phyloP scores from a whole-genome alignment of 2,329 filamentous ascomycete genomes.

The Phaeosphaeria sp. region DNA sequence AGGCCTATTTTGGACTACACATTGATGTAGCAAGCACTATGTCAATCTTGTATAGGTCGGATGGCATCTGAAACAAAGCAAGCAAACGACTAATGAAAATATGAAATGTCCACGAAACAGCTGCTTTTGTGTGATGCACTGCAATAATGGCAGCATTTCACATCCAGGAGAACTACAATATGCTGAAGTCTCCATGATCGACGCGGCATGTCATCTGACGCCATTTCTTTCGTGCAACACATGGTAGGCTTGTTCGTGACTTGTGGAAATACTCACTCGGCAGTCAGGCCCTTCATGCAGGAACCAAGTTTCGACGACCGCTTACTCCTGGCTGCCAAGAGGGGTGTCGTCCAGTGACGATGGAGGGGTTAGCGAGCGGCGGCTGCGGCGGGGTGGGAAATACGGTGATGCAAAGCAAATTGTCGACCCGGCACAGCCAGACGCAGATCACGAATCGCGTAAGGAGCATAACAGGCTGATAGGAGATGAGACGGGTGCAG shows the following conservation, averaged over 20 bases:
- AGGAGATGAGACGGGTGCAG: slow-evolving; percentile 4
- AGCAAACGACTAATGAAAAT: not conserved
- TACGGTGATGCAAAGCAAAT: not conserved
- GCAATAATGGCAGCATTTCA: too few relatives aligned
- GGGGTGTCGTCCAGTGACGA: not conserved
- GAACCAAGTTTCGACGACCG: slow-evolving; percentile 7
- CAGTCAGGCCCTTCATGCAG: slow-evolving; percentile 19
- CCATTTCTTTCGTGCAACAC: not conserved
- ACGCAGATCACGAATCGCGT: slow-evolving; percentile 1
- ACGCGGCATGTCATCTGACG: too few relatives aligned
- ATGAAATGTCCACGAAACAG: too few relatives aligned
- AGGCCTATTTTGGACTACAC: too few relatives aligned
- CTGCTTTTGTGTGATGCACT: too few relatives aligned
- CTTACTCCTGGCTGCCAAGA: not conserved
- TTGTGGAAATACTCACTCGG: slow-evolving; percentile 12
- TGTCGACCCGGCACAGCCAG: not conserved
- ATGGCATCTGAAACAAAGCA: too few relatives aligned
- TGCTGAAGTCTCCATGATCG: too few relatives aligned
- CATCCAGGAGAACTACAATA: too few relatives aligned
- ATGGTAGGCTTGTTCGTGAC: not conserved
- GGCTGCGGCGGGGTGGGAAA: slow-evolving; percentile 2
- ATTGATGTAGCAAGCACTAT: too few relatives aligned
- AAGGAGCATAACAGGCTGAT: not conserved
- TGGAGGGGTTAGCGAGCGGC: slow-evolving; percentile 3
- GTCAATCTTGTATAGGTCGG: too few relatives aligned